phyloP scores from a whole-genome alignment of 495 filamentous ascomycete genomes.

The Parmelia sp. region DNA sequence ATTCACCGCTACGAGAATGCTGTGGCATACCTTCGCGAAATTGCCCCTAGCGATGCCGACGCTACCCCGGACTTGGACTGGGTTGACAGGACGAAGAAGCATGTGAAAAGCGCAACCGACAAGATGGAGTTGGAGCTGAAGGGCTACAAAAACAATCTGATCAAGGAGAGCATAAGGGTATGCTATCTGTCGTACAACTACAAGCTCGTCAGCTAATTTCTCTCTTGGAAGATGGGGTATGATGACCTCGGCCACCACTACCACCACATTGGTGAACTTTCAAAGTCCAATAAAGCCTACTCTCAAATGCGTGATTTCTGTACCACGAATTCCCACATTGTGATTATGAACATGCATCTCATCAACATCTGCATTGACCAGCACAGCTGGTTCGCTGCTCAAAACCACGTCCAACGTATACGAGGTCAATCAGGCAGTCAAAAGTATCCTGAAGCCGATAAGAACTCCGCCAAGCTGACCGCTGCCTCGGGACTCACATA shows the following conservation, averaged over 20 bases:
- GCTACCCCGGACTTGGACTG: conserved; percentile 61
- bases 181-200: not conserved
- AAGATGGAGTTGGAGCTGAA: conserved; percentile 76
- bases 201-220: not conserved
- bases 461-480: conserved; percentile 55
- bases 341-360: conserved; percentile 63
- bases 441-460: conserved; percentile 51
- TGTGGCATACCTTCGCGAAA: conserved; percentile 54
- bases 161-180: conserved; percentile 95
- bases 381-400: conserved; percentile 57
- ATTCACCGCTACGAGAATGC: conserved; percentile 62
- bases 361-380: conserved; percentile 64
- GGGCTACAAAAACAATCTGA: conserved; percentile 93
- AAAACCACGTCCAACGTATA: conserved; percentile 64
- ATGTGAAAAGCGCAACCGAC: conserved; percentile 60
- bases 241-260: conserved; percentile 68
- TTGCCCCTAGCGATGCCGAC: conserved; percentile 62
- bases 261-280: conserved; percentile 57
- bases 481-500: conserved; percentile 65
- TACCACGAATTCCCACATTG: conserved; percentile 61
- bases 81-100: conserved; percentile 55
- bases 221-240: conserved; percentile 62
- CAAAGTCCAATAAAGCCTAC: conserved; percentile 59
- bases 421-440: conserved; percentile 35
- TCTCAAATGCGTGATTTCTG: conserved; percentile 69